A percentile compares a stretch with the other conserved stretches of the same genome.
Conservation (phyloP, 2,329 filamentous ascomycete species). For the Fusarium fujikuroi region DNA sequence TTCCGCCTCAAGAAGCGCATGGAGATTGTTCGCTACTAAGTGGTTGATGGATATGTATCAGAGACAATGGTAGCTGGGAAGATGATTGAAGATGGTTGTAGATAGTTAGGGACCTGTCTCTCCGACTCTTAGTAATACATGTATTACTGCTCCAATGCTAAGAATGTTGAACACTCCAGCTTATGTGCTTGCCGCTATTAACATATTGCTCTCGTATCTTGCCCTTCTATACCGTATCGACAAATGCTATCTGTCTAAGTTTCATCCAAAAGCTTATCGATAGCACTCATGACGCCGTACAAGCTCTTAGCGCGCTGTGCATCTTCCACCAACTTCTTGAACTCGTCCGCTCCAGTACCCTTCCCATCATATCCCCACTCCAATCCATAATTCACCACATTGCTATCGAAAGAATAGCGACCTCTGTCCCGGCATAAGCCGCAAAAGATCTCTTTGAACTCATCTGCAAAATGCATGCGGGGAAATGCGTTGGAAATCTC, state of each 20-base stretch:
- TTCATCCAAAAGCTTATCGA: accelerated
- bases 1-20: slow-evolving; percentile 58
- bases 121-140: accelerated
- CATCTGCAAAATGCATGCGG: background rate
- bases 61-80: background rate
- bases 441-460: background rate
- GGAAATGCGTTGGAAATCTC: background rate
- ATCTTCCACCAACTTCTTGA: background rate
- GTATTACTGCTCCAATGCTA: no score
- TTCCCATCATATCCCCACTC: background rate
- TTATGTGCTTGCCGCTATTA: no score
- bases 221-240: no score
- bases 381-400: background rate
- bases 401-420: background rate
- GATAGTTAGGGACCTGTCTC: accelerated
- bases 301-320: accelerated
- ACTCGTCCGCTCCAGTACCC: background rate
- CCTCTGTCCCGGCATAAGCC: background rate
- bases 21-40: slow-evolving; percentile 43
- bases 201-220: no score
- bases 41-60: accelerated
- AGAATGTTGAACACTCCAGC: no score
- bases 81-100: accelerated
- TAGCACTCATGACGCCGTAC: background rate
- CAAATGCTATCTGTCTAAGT: accelerated